These are phyloP conservation scores for Leishmania aethiopica DNA, from an alignment of 208 protist genomes.

Conservation along the genomic window DNA sequence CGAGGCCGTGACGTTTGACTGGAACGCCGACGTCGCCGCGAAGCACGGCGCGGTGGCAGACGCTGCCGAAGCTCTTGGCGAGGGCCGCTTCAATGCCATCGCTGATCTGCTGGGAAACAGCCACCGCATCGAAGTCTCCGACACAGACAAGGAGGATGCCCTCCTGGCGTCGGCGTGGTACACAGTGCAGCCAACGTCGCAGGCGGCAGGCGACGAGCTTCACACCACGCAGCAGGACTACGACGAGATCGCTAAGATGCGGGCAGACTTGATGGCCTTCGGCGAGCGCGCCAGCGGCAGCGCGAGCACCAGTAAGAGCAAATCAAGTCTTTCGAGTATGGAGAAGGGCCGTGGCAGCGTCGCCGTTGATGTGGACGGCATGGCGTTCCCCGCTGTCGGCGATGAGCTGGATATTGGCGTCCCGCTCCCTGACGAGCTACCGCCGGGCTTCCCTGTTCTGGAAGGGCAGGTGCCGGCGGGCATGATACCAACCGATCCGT, in stretches of 20 bases:
- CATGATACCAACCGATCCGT: slow-evolving; percentile 26
- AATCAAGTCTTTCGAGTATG: slow-evolving; percentile 80
- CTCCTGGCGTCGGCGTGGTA: slow-evolving; percentile 77
- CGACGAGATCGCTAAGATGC: slow-evolving; percentile 83
- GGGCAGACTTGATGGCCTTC: slow-evolving; percentile 82
- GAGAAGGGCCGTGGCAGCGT: slow-evolving; percentile 84
- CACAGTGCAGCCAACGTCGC: slow-evolving; percentile 71
- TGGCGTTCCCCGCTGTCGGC: slow-evolving; percentile 47
- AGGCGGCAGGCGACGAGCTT: slow-evolving; percentile 51
- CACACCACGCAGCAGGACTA: slow-evolving; percentile 74
- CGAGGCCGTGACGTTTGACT: slow-evolving; percentile 82
- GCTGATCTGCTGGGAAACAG: slow-evolving; percentile 65
- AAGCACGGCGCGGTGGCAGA: slow-evolving; percentile 33
- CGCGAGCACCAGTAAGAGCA: slow-evolving; percentile 73
- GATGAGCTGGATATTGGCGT: slow-evolving; percentile 87
- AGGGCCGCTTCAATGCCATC: slow-evolving; percentile 83
- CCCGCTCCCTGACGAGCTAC: slow-evolving; percentile 71
- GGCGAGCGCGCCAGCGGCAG: slow-evolving; percentile 69
- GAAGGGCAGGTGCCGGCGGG: slow-evolving; percentile 15
- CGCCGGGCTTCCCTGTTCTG: slow-evolving; percentile 38
- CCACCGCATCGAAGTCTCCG: slow-evolving; percentile 19
- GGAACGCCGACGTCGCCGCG: slow-evolving; percentile 33
- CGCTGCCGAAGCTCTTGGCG: slow-evolving; percentile 47
- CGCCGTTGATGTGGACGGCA: slow-evolving; percentile 24
- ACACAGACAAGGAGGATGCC: slow-evolving; percentile 30